Evolutionary conservation across 1,139 yeast species (phyloP), one percentile per base, ranked within the genome.

Genomic region (Candida neerlandica): DNA sequence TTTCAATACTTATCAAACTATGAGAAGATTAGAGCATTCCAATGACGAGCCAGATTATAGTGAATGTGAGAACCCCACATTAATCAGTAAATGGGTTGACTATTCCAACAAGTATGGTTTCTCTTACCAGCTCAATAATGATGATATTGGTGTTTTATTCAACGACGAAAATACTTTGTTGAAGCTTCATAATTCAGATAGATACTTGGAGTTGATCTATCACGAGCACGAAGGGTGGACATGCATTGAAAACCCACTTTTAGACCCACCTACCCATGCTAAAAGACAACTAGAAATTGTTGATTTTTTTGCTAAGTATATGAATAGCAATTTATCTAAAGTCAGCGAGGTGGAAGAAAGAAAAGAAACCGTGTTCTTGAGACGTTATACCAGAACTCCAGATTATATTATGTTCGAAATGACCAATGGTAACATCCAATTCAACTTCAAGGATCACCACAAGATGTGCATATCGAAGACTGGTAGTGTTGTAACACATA

Each of bases 81-180:
- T 89, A 54, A 86, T 94, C 45, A 87, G 96, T 55, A 92, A 92
- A 66, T 95, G 99, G 99, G 99, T 95, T 29, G 99, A 95, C 67
- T 94, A 94, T 66, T 89, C 97, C 39, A 91, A 92, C 71, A 90
- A 89, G 64, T 96, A 92, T 67, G 99, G 99, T 0, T 87, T 95
- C 62, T 89, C 97, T 5, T 94, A 94, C 66, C 97, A 94, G 66
- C 73, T 94, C 49, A 89, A 94, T 32, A 88, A 92, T 50, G 95
- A 91, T 53, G 90, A 89, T 58, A 89, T 90, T 53, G 98, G 98
- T n/a, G 97, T 91, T 9, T 75, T 88, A 51, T 91, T 90, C 68
- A 89, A 89, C 60, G 94, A 89, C 61, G 88, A 89, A 30, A 85
- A 88, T 51, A 86, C 96, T 9, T 81, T 91, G 57, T 76, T 91